Evolutionary conservation across 2,329 filamentous ascomycete genomes (phyloP), one percentile per base, ranked within the genome.

Genomic region (Arthrobotrys megalospora): DNA sequence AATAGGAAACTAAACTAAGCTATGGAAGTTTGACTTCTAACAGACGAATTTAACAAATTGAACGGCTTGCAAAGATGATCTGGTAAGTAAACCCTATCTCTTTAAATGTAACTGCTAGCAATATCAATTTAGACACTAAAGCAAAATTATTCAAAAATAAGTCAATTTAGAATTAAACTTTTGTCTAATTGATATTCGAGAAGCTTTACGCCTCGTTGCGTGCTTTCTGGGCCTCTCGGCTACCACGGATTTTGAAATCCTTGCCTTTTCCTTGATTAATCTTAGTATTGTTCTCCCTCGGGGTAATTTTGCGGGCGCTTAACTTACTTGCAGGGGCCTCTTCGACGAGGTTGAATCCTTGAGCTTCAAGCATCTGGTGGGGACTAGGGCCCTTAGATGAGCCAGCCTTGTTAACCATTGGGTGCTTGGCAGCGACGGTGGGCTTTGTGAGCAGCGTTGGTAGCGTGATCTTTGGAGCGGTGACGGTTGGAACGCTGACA

Each of bases 301-400:
- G 21, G 21, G 0, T 12, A 2, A 2, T 8, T 53, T 50, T 24
- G 16, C 10, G 47, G 21, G 10, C 3, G 36, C n/a, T 19, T 47
- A 2, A 69, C 64, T 58, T 69, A 69, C 53, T 68, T 32, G 45
- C 38, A 19, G n/a, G 36, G 3, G n/a, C 19, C 10, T 53, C 38
- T 38, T 76, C 64, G 28, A 50, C 55, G 1, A 66, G 7, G n/a
- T 69, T 47, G 14, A 64, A 64, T 64, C 72, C 72, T 10, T 76
- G 55, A n/a, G 4, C 3, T 7, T 60, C 55, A 28, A 60, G 55
- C 11, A 16, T 14, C 47, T 60, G 41, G 21, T 36, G 19, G 50
- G 28, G 24, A 48, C 60, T 64, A 43, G 45, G 41, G 24, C 24
- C n/a, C 16, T 62, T 53, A 21, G 58, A 6, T 5, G 16, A 8